phyloP scores from a whole-genome alignment of 108 stramenopile species.

The Skeletonema grethae region DNA sequence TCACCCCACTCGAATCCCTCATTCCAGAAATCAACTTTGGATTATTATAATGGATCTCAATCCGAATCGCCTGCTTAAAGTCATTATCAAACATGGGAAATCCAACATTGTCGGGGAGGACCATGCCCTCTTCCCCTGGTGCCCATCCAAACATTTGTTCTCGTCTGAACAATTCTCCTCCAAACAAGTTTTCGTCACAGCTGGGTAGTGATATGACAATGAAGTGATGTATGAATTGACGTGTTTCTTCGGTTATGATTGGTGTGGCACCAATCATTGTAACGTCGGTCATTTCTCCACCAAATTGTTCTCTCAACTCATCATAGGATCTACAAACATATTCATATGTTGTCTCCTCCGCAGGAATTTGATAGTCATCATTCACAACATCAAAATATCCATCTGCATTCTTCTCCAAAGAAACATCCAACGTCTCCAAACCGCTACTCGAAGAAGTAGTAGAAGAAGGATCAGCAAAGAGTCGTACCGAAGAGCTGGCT shows the following conservation, averaged over 20 bases:
- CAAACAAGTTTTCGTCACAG: background rate
- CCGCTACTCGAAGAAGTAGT: background rate
- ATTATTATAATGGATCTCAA: constrained; percentile 62
- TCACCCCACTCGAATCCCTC: constrained; percentile 56
- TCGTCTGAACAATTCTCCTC: too few relatives aligned
- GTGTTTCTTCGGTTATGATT: constrained; percentile 14
- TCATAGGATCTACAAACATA: constrained; percentile 41
- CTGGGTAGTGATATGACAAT: constrained; percentile 9
- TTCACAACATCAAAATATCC: constrained; percentile 42
- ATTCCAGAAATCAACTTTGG: constrained; percentile 23
- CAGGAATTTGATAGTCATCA: constrained; percentile 32
- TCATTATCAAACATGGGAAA: constrained; percentile 43
- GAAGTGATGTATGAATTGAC: constrained; percentile 50
- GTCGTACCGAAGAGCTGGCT: constrained; percentile 45
- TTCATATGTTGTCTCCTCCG: constrained; percentile 49
- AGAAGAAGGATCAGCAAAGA: constrained; percentile 20
- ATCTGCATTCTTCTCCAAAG: constrained; percentile 22
- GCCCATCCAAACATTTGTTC: constrained; percentile 52
- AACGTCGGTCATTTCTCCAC: background rate
- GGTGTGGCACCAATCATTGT: constrained; percentile 14
- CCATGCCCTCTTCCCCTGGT: constrained; percentile 39
- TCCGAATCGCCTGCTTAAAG: constrained; percentile 15
- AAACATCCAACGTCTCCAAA: constrained; percentile 16
- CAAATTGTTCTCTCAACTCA: constrained; percentile 36
- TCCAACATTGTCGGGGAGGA: constrained; percentile 54